phyloP scores from a whole-genome alignment of 2,329 filamentous ascomycete species.

The Calonectria fujianensis region DNA sequence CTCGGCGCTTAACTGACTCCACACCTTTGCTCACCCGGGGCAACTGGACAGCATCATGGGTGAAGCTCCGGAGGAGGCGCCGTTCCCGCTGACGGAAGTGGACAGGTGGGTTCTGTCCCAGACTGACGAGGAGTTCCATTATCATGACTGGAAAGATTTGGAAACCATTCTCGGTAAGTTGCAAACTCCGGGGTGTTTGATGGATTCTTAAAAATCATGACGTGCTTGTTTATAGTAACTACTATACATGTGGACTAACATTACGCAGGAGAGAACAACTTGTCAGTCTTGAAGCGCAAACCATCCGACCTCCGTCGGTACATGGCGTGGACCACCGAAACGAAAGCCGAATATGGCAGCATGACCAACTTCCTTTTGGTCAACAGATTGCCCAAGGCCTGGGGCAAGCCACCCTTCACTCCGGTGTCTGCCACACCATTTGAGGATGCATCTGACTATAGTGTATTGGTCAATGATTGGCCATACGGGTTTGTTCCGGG shows the following conservation, averaged over 20 bases:
- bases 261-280: constrained; percentile 71
- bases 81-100: constrained; percentile 76
- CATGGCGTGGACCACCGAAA: constrained; percentile 83
- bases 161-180: constrained; percentile 78
- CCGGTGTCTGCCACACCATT: constrained; percentile 72
- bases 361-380: constrained; percentile 86
- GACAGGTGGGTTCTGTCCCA: constrained; percentile 76
- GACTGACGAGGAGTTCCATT: constrained; percentile 82
- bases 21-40: constrained; percentile 24
- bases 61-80: constrained; percentile 64
- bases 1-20: constrained; percentile 15
- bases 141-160: constrained; percentile 84
- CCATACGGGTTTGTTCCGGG: constrained; percentile 84
- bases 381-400: constrained; percentile 80
- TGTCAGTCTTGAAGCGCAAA: constrained; percentile 85
- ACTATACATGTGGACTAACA: constrained; percentile 43
- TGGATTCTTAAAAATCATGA: constrained; percentile 4
- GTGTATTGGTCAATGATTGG: constrained; percentile 93
- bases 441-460: constrained; percentile 74
- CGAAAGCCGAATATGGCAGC: constrained; percentile 84
- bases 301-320: constrained; percentile 89
- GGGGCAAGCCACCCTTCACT: constrained; percentile 77
- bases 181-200: constrained; percentile 7
- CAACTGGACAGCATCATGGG: constrained; percentile 61
- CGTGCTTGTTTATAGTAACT: background rate